Evolutionary conservation across 495 filamentous ascomycete species (phyloP).

Genomic region (Hypoxylon rickii): DNA sequence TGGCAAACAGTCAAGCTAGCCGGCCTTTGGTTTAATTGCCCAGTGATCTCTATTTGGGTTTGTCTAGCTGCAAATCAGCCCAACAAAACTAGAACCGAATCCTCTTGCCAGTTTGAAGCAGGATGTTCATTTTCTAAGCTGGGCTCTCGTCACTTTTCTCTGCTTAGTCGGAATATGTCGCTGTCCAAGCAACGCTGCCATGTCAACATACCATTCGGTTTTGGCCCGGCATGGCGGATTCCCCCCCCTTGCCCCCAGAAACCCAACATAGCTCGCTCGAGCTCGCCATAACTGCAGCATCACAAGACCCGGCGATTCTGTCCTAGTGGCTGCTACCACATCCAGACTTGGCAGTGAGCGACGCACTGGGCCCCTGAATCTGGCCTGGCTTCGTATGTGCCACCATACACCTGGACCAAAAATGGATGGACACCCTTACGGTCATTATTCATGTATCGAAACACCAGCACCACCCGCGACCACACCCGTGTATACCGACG

Average conservation of each 20-base stretch:
- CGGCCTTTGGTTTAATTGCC: constrained; percentile 1
- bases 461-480: constrained; percentile 13
- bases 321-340: constrained; percentile 29
- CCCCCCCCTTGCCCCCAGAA: too few species aligned
- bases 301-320: constrained; percentile 29
- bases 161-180: constrained; percentile 22
- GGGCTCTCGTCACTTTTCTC: constrained; percentile 11
- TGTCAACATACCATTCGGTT: constrained; percentile 31
- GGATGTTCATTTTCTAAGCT: constrained; percentile 5
- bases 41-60: constrained; percentile 5
- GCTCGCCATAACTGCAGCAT: constrained; percentile 27
- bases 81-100: constrained; percentile 4
- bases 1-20: constrained; percentile 22
- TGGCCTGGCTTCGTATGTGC: constrained; percentile 18
- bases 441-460: constrained; percentile 19
- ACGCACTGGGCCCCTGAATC: constrained; percentile 26
- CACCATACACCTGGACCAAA: constrained; percentile 9
- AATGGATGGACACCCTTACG: constrained; percentile 12
- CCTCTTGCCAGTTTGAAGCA: not conserved
- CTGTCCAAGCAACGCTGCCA: constrained; percentile 12
- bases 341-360: constrained; percentile 26
- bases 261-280: constrained; percentile 27
- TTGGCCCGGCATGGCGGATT: constrained; percentile 34
- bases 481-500: constrained; percentile 10
- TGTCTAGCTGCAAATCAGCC: constrained; percentile 20